phyloP scores from a whole-genome alignment of 345 rosid genomes.

The Gynandropsis gynandra region DNA sequence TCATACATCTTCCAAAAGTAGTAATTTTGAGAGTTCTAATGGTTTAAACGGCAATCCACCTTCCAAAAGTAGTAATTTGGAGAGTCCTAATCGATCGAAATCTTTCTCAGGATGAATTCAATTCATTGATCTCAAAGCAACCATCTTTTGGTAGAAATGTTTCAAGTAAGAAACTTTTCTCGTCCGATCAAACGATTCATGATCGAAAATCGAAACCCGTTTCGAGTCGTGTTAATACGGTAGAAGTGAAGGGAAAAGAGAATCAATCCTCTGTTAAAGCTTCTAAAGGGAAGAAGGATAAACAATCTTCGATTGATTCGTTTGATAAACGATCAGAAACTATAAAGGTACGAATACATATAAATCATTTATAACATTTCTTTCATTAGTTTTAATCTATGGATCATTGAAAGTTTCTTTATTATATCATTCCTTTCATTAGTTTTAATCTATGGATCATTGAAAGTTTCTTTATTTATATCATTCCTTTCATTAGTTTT shows the following conservation, averaged over 20 bases:
- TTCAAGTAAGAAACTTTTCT: conserved; percentile 54
- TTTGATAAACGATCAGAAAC: conserved; percentile 12
- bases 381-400: neutral
- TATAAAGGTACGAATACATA: conserved; percentile 14
- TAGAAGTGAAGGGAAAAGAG: conserved; percentile 64
- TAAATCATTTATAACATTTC: neutral
- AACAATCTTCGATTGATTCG: conserved; percentile 23
- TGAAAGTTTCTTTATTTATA: neutral
- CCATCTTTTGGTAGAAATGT: conserved; percentile 49
- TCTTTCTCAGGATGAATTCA: conserved; percentile 61
- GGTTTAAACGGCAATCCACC: conserved; percentile 41
- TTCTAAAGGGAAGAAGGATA: conserved; percentile 45
- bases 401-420: too few species aligned
- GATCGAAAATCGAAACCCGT: conserved; percentile 37
- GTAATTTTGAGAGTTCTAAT: conserved; percentile 43
- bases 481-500: neutral
- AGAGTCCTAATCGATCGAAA: conserved; percentile 69
- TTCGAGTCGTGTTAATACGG: conserved; percentile 16
- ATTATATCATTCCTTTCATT: neutral
- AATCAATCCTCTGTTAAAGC: conserved; percentile 45
- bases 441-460: neutral
- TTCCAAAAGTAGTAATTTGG: conserved; percentile 37
- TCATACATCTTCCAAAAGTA: conserved; percentile 59
- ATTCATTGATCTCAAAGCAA: conserved; percentile 34
- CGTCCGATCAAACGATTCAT: conserved; percentile 30